Evolutionary conservation across 2,329 filamentous ascomycete species (phyloP), one percentile per base, ranked within the genome.

Genomic region (Claviceps africana): DNA sequence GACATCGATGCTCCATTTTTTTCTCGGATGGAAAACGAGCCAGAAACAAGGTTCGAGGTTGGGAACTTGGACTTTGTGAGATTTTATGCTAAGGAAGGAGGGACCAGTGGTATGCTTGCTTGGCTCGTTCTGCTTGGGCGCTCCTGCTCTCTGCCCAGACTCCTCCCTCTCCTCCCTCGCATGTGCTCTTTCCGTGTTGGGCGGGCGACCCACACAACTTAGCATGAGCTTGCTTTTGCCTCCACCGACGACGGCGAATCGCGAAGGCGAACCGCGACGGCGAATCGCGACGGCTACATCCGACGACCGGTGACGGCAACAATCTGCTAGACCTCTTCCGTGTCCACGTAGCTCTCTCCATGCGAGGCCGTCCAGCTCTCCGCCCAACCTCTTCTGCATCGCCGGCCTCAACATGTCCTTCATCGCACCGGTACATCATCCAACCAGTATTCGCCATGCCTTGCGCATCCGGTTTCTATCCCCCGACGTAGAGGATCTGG

Each of bases 391-490:
- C 52, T 39, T 19, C 13, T 48, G 30, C 56, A n/a, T 31, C 48
- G 25, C 15, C 37, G 35, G 35, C 30, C 31, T 31, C 48, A 62
- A 47, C 52, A 98, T 98, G 93, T 86, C 93, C 50, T 98, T 97
- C 67, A 75, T 98, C 62, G 89, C 88, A 56, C 90, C 93, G 40
- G 93, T 98, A 53, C 93, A 98, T 68, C 79, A 83, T 61, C 86
- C 93, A 25, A 96, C 88, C 66, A 95, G 88, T 72, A 83, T 96
- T 57, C 83, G 90, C 52, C 86, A 95, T 77, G 91, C 90, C 15
- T 68, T 97, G 58, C 87, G 85, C 64, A 77, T 91, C 55, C 82
- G 81, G 60, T 83, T 97, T 60, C 73, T 95, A 50, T 77, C 79
- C 44, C 71, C 80, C 4, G 80, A 86, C 49, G 81, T 89, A 55